phyloP scores from a whole-genome alignment of 2,329 filamentous ascomycete genomes.

The Nemania diffusa region DNA sequence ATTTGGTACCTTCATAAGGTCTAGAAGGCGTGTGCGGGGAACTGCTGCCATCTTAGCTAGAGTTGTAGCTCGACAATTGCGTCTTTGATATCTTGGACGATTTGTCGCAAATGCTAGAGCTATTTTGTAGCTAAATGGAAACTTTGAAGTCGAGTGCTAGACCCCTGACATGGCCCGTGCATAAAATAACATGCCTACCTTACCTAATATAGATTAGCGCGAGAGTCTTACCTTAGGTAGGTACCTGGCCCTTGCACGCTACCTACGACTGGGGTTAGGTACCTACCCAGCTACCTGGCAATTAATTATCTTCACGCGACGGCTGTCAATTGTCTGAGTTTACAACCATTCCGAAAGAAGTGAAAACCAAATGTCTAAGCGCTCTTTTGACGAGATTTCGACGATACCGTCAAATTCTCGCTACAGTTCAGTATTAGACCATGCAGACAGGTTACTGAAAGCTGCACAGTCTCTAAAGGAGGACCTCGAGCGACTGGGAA shows the following conservation, averaged over 20 bases:
- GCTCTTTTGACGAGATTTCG: constrained; percentile 46
- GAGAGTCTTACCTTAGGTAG: background rate
- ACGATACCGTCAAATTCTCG: constrained; percentile 28
- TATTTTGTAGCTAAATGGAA: background rate
- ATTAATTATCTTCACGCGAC: background rate
- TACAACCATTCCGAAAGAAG: background rate
- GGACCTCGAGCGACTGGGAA: constrained; percentile 44
- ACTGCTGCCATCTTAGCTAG: constrained; percentile 66
- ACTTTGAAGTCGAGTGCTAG: constrained; percentile 23
- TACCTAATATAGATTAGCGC: background rate
- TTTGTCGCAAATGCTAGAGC: constrained; percentile 21
- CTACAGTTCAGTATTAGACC: constrained; percentile 43
- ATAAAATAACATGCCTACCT: background rate
- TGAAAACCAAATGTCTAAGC: constrained; percentile 53
- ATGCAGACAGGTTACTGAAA: constrained; percentile 54
- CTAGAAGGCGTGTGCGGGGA: constrained; percentile 69
- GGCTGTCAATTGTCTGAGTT: background rate
- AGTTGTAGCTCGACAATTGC: constrained; percentile 22
- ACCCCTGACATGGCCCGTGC: constrained; percentile 25
- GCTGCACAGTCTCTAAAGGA: constrained; percentile 52
- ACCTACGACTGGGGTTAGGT: background rate
- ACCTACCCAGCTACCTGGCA: background rate
- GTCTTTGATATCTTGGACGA: constrained; percentile 12
- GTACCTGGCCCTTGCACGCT: background rate
- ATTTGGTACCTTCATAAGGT: constrained; percentile 78